A percentile compares a stretch with the other conserved stretches of the same genome.
Conservation (phyloP, 805 yeast genomes). For the Wickerhamiella allomyrinae region DNA sequence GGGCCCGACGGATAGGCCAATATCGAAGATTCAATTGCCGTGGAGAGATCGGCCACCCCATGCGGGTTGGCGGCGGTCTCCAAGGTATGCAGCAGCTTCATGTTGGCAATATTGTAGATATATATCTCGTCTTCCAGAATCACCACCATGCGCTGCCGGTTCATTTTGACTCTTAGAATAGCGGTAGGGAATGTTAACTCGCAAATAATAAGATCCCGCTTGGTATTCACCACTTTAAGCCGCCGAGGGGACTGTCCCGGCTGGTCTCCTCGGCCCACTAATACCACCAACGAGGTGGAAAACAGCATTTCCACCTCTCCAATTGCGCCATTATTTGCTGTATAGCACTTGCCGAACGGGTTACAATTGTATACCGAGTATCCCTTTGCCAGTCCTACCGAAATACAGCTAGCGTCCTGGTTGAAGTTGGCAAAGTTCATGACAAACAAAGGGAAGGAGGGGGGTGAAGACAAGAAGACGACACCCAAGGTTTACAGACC, state of each 20-base stretch:
- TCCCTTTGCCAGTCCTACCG: conserved; percentile 52
- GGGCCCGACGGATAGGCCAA: conserved; percentile 43
- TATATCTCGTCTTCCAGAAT: conserved; percentile 67
- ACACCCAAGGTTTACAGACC: background rate
- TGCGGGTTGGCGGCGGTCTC: conserved; percentile 38
- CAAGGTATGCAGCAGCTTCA: conserved; percentile 61
- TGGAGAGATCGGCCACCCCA: conserved; percentile 24
- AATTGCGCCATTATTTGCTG: conserved; percentile 28
- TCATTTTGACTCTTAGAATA: conserved; percentile 58
- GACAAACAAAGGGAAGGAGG: conserved; percentile 3
- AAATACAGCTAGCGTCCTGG: conserved; percentile 76
- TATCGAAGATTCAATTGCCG: conserved; percentile 3
- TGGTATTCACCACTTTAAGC: conserved; percentile 70
- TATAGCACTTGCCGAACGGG: conserved; percentile 66
- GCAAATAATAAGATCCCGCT: conserved; percentile 47
- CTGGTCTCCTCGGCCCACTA: conserved; percentile 65
- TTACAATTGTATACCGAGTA: conserved; percentile 75
- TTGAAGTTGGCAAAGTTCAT: conserved; percentile 56
- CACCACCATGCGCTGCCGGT: conserved; percentile 68
- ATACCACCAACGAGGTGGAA: conserved; percentile 70
- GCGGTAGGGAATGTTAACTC: conserved; percentile 75
- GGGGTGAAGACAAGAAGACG: background rate
- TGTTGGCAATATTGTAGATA: conserved; percentile 81
- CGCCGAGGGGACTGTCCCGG: conserved; percentile 57
- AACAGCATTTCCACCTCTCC: conserved; percentile 77